phyloP scores from a whole-genome alignment of 2,329 filamentous ascomycete species.

The Colletotrichum cuscutae region DNA sequence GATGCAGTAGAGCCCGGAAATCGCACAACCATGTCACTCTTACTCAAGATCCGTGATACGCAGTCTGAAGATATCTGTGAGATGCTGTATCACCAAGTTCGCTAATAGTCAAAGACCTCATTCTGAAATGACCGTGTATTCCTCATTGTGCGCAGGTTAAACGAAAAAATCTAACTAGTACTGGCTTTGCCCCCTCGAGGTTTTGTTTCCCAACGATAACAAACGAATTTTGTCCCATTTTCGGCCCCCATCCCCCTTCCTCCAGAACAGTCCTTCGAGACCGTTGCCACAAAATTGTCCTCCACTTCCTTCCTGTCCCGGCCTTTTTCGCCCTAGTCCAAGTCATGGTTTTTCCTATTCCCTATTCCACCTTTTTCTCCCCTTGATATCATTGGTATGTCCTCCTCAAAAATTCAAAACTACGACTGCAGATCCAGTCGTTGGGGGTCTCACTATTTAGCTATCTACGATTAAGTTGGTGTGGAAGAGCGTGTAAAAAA shows the following conservation, averaged over 20 bases:
- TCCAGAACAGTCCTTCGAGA: background rate
- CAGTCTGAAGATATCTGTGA: background rate
- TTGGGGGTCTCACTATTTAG: slow-evolving; percentile 17
- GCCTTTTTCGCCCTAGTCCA: background rate
- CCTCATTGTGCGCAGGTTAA: slow-evolving; percentile 12
- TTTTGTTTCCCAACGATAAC: background rate
- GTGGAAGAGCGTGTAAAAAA: background rate
- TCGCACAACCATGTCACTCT: too few species aligned
- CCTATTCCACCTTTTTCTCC: slow-evolving; percentile 32
- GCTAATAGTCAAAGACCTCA: background rate
- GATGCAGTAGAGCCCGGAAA: background rate
- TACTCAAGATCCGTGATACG: too few species aligned
- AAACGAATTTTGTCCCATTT: background rate
- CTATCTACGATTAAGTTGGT: slow-evolving; percentile 33
- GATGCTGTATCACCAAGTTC: background rate
- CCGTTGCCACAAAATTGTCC: background rate
- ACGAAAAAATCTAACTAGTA: slow-evolving; percentile 25
- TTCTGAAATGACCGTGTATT: slow-evolving; percentile 30
- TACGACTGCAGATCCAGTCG: background rate
- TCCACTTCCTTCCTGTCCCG: background rate
- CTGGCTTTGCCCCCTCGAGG: slow-evolving; percentile 7
- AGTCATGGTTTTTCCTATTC: background rate
- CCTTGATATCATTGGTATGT: slow-evolving; percentile 36
- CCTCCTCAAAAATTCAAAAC: slow-evolving; percentile 26
- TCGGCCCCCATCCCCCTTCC: background rate